These are phyloP conservation scores for Thelonectria blattea DNA, from an alignment of 2,329 filamentous ascomycete species.

Conservation along the genomic window DNA sequence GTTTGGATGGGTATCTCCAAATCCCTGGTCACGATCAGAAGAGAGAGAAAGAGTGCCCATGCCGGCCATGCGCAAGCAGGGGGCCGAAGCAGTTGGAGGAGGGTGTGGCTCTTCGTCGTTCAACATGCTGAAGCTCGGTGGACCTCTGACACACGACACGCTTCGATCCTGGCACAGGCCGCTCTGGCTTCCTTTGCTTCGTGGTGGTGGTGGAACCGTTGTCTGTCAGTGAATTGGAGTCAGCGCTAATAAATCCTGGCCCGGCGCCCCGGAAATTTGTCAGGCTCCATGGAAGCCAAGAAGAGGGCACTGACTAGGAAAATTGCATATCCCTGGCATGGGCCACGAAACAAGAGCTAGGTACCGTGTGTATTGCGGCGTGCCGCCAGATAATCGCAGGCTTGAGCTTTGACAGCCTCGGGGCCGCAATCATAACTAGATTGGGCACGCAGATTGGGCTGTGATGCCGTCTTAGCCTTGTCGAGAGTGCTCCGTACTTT, in stretches of 20 bases:
- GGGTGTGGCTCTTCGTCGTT: slow-evolving; percentile 26
- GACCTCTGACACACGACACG: slow-evolving; percentile 31
- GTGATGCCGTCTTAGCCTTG: not conserved
- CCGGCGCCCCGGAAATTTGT: slow-evolving; percentile 28
- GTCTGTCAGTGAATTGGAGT: slow-evolving; percentile 33
- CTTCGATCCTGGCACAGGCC: slow-evolving; percentile 23
- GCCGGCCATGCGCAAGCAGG: slow-evolving; percentile 31
- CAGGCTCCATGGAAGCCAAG: slow-evolving; percentile 22
- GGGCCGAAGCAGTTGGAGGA: slow-evolving; percentile 23
- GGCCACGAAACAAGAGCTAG: slow-evolving; percentile 4
- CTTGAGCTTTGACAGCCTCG: slow-evolving; percentile 3
- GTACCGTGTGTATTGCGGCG: not conserved
- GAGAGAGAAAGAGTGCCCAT: slow-evolving; percentile 24
- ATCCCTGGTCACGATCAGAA: slow-evolving; percentile 23
- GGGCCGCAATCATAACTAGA: not conserved
- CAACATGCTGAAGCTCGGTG: slow-evolving; percentile 21
- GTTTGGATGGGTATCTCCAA: slow-evolving; percentile 26
- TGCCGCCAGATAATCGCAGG: slow-evolving; percentile 10
- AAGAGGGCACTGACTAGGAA: slow-evolving; percentile 17
- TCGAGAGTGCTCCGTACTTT: not conserved
- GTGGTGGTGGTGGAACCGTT: slow-evolving; percentile 32
- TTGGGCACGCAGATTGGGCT: slow-evolving; percentile 1
- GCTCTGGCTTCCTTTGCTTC: slow-evolving; percentile 12
- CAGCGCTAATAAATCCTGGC: slow-evolving; percentile 34
- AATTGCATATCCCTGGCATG: slow-evolving; percentile 7